Base-by-base conservation (phyloP, 176 grass and related monocot genomes). In the Puccinellia tenuiflora region DNA sequence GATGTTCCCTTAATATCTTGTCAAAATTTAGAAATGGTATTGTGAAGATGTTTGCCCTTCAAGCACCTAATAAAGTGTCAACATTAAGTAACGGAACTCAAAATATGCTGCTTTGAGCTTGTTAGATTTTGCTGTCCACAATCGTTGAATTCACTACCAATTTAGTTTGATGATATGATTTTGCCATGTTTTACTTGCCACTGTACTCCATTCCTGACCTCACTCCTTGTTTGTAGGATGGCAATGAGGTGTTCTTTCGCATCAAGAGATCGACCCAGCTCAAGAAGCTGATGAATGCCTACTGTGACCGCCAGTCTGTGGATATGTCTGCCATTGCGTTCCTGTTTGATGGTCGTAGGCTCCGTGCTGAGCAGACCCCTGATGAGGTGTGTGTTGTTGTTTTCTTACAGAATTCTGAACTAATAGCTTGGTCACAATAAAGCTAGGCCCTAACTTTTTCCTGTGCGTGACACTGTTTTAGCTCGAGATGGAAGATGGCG, bases 401-500 rank as follows among this genome's bases (percentile, higher is more conserved):
- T 29, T 48, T 17, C 1, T 48, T 48, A 15, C 46, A 48, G 8
- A 38, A 48, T 48, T 13, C 42, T 43, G 10, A 43, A 43, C 42
- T 43, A 3, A 43, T 43, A 43, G 2, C 7, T 13, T 13, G 1
- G 42, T 3, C 42, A 43, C 39, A 9, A 1, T 40, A 40, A 40
- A 37, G 7, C 39, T 10, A 9, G 39, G 8, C 7, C 7, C 39
- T 40, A 40, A 40, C 8, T 9, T 3, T 37, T 37, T 37, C 3
- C 6, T 37, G n/a, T 39, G 38, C 1, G 39, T 40, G 39, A 40
- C 2, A 9, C 7, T 40, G 1, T 55, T 88, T 81, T 68, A 94
- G 92, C 92, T 97, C 6, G 95, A 97, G 82, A 94, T 97, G 92
- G 95, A 97, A 79, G 95, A 97, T 6, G 90, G 90, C 5, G 92